phyloP scores from a whole-genome alignment of 2,329 filamentous ascomycete genomes.

The Juglanconis oblonga region DNA sequence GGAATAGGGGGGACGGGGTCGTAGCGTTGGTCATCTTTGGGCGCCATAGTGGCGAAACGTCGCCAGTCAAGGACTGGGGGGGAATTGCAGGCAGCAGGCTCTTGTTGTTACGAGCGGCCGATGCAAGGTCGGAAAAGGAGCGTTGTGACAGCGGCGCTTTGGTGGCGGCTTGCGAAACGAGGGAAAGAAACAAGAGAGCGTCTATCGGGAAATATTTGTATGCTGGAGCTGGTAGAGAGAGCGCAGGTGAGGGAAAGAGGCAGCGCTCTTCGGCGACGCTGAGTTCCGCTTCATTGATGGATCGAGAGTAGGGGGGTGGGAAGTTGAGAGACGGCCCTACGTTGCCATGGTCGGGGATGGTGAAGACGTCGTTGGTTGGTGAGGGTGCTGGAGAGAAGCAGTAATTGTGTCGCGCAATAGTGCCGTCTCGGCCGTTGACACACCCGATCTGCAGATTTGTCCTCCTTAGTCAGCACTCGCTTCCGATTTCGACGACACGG shows the following conservation, averaged over 20 bases:
- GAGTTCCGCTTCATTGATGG: conserved; percentile 15
- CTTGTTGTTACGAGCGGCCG: neutral
- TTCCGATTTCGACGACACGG: neutral
- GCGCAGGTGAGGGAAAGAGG: conserved; percentile 2
- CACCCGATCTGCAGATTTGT: too few relatives aligned
- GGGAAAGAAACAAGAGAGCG: conserved; percentile 2
- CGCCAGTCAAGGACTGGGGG: neutral
- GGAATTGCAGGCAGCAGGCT: neutral
- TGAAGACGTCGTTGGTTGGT: neutral
- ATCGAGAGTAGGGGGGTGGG: neutral
- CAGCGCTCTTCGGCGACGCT: conserved; percentile 13
- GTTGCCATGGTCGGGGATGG: neutral
- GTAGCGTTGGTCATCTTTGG: conserved; percentile 56
- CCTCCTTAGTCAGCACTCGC: neutral
- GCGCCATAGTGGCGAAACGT: conserved; percentile 29
- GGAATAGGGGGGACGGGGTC: conserved; percentile 72
- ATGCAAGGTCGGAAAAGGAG: neutral
- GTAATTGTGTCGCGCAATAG: neutral
- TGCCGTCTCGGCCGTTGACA: neutral
- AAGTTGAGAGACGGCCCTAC: neutral
- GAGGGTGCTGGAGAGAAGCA: neutral
- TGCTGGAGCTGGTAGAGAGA: neutral
- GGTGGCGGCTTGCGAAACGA: neutral
- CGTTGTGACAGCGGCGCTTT: neutral
- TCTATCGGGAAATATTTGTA: neutral